Base-by-base conservation (phyloP, 2,329 filamentous ascomycete genomes). In the Herpotrichia juniperi region DNA sequence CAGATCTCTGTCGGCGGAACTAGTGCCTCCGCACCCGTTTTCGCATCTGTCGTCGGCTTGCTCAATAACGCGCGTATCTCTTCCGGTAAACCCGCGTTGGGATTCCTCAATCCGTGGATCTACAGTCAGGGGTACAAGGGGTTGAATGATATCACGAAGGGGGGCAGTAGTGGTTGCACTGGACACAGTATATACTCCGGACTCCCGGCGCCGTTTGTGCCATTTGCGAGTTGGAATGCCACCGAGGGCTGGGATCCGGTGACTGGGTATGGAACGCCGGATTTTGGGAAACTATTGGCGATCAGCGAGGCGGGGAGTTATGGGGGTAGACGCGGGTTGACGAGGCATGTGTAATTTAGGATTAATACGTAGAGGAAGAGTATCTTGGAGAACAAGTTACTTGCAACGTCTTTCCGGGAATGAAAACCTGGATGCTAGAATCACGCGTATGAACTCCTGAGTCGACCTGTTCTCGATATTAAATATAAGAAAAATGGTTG, bases 161-260 rank as follows among this genome's bases (percentile, higher is more conserved):
- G 79, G 24, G 75, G 75, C 9, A 81, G 78, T 1, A 66, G 56
- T 5, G 80, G 80, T 17, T 82, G 80, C 60, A 68, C 63, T 4
- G 74, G 76, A 1, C 60, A 63, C 1, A 65, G 69, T 17, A 75
- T 76, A 11, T 73, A 71, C 43, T 66, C 69, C 12, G 74, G 74
- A 3, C 58, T 75, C 3, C 26, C 53, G 0, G 71, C 78, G 25
- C 75, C 73, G 1, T 60, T 59, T 43, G 74, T 82, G 4, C 75
- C 72, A 2, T 72, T 76, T 59, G 80, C 80, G 1, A 74, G 76
- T 32, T 82, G 79, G 79, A 80, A 81, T 64, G 79, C 80, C 19
- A 80, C 77, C 0, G 54, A 64, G 25, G 79, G 78, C 2, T 81
- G 79, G 79, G 79, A 82, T 62, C 78, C 79, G 1, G 78, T 76